phyloP scores from a whole-genome alignment of 2,329 filamentous ascomycete genomes.

The Coniochaeta ligniaria region DNA sequence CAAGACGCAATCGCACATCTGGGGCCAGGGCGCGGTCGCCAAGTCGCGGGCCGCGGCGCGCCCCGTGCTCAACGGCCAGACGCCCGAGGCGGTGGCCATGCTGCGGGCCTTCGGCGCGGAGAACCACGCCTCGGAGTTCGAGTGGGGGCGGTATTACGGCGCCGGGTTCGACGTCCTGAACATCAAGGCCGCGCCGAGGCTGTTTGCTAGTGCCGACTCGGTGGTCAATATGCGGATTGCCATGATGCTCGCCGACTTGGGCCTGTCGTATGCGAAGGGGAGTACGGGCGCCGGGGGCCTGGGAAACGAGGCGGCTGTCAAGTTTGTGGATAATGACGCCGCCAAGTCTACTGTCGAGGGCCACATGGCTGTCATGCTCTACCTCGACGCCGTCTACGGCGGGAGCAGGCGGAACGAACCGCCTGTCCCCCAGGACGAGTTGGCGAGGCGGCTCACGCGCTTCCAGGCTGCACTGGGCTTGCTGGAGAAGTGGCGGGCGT shows the following conservation, averaged over 20 bases:
- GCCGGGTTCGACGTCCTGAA: conserved; percentile 78
- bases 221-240: conserved; percentile 41
- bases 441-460: conserved; percentile 29
- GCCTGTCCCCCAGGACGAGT: conserved; percentile 14
- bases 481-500: conserved; percentile 25
- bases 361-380: conserved; percentile 47
- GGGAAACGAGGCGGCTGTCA: conserved; percentile 24
- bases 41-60: conserved; percentile 57
- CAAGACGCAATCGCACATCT: conserved; percentile 59
- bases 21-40: conserved; percentile 80
- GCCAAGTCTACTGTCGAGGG: conserved; percentile 39
- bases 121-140: conserved; percentile 66
- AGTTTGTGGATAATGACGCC: conserved; percentile 48
- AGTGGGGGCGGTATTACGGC: conserved; percentile 73
- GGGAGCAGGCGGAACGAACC: conserved; percentile 17
- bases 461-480: conserved; percentile 35
- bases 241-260: conserved; percentile 41
- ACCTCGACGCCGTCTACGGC: conserved; percentile 50
- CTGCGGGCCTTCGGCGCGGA: conserved; percentile 77
- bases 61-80: conserved; percentile 62
- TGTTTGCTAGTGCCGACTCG: conserved; percentile 41
- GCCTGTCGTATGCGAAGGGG: conserved; percentile 39
- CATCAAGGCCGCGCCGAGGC: conserved; percentile 41
- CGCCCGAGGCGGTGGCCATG: conserved; percentile 58
- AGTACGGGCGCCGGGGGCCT: conserved; percentile 22